Evolutionary conservation across 305 asterid species (phyloP), one percentile per base, ranked within the genome.

Genomic region (Fraxinus nigra): DNA sequence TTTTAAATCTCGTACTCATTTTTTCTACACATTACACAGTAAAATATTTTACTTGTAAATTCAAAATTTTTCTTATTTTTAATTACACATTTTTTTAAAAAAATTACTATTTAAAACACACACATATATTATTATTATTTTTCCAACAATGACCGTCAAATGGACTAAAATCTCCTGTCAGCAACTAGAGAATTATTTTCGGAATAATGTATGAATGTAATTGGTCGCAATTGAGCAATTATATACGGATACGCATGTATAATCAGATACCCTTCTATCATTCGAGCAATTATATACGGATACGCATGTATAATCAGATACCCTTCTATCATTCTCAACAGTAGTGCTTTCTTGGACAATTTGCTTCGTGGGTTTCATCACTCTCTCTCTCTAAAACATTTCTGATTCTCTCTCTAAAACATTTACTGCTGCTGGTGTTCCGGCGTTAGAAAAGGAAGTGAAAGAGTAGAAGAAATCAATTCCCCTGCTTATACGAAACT

Each of bases 401-500:
- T 79, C 18, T 18, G 28, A 3, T 59, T 82, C 61, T 82, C 81
- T 63, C 82, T 78, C 80, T 72, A 73, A 20, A 7, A 8, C 54
- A 32, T 46, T 38, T 24, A 14, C 84, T 43, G 63, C 84, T 82
- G 82, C 87, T 35, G 54, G 84, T 82, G 81, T 85, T 84, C 82
- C 85, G 87, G 87, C 91, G 91, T 85, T 84, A 85, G 88, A 79
- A 80, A 78, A 85, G 92, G 88, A 88, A 90, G 89, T 80, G 85
- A 85, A 86, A 82, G 93, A 87, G 92, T 89, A 84, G 87, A 90
- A 82, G 93, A 77, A 87, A 90, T 61, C 87, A 83, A 81, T 87
- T 89, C 59, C 91, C 87, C 89, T 84, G 77, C 92, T 89, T 90
- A 82, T 86, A 90, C 89, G 90, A 78, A 86, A 87, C 90, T 59